Conservation (phyloP, 2,329 filamentous ascomycete species). For the Fusarium compactum region DNA sequence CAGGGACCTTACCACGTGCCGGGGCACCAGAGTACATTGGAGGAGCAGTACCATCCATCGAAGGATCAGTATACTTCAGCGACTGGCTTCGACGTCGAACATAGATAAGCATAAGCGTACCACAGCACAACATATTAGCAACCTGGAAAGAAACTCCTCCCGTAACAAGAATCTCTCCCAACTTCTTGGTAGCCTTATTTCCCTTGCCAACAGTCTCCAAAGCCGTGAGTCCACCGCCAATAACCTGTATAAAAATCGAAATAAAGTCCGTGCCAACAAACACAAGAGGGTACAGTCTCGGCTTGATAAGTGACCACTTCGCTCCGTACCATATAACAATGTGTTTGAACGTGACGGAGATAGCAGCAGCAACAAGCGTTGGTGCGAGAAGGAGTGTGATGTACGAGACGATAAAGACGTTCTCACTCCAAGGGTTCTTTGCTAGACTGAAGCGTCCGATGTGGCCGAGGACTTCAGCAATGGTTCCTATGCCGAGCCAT, state of each 20-base stretch:
- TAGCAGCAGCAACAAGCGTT: conserved; percentile 58
- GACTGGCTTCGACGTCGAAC: conserved; percentile 19
- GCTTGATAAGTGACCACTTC: conserved; percentile 55
- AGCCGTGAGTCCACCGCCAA: conserved; percentile 36
- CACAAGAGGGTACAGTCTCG: conserved; percentile 60
- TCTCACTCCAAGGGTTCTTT: conserved; percentile 55
- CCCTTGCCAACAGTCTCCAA: conserved; percentile 24
- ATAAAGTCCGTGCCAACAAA: conserved; percentile 63
- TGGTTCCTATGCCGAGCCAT: conserved; percentile 52
- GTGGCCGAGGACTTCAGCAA: conserved; percentile 58
- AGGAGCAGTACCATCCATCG: background rate
- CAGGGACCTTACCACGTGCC: conserved; percentile 4
- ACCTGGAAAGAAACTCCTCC: conserved; percentile 47
- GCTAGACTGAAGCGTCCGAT: conserved; percentile 54
- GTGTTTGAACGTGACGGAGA: conserved; percentile 61
- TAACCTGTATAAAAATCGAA: conserved; percentile 49
- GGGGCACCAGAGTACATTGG: conserved; percentile 2
- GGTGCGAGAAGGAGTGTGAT: conserved; percentile 57
- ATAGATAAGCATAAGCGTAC: conserved; percentile 31
- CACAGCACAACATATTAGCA: conserved; percentile 45
- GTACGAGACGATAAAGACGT: conserved; percentile 57
- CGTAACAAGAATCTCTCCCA: conserved; percentile 39
- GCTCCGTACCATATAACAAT: conserved; percentile 58
- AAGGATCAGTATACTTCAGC: background rate
- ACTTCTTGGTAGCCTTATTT: conserved; percentile 6